Evolutionary conservation across 306 rosid genomes (phyloP).

Genomic region (Castanea crenata): DNA sequence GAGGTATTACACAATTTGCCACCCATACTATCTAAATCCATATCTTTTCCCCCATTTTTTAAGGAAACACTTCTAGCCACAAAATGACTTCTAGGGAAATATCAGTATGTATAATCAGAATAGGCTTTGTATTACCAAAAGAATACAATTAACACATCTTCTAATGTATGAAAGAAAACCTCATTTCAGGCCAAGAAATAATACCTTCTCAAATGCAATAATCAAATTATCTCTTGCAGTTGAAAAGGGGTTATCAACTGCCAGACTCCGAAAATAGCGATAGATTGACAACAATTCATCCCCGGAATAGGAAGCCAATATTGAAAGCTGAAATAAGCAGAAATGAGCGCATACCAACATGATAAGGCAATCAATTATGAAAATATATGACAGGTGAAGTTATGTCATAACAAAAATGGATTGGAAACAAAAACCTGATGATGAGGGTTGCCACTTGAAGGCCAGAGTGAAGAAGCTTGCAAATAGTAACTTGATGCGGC

Average conservation of each 20-base stretch:
- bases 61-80: neutral
- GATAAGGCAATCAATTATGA: neutral
- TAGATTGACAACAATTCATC: slow-evolving; percentile 74
- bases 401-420: neutral
- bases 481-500: slow-evolving; percentile 96
- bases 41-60: neutral
- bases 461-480: slow-evolving; percentile 91
- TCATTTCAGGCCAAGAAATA: neutral
- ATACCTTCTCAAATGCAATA: slow-evolving; percentile 95
- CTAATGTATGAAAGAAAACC: neutral
- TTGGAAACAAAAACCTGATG: slow-evolving; percentile 67
- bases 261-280: slow-evolving; percentile 89
- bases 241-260: slow-evolving; percentile 81
- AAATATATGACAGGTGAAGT: neutral
- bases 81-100: neutral
- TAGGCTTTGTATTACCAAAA: neutral
- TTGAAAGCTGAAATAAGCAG: slow-evolving; percentile 61
- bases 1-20: neutral
- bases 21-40: neutral
- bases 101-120: neutral
- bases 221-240: slow-evolving; percentile 92
- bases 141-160: neutral
- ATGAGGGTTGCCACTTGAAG: slow-evolving; percentile 92
- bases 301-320: slow-evolving; percentile 85
- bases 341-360: neutral